phyloP scores from a whole-genome alignment of 1,284 basidiomycete genomes.

The Ganoderma meredithae region DNA sequence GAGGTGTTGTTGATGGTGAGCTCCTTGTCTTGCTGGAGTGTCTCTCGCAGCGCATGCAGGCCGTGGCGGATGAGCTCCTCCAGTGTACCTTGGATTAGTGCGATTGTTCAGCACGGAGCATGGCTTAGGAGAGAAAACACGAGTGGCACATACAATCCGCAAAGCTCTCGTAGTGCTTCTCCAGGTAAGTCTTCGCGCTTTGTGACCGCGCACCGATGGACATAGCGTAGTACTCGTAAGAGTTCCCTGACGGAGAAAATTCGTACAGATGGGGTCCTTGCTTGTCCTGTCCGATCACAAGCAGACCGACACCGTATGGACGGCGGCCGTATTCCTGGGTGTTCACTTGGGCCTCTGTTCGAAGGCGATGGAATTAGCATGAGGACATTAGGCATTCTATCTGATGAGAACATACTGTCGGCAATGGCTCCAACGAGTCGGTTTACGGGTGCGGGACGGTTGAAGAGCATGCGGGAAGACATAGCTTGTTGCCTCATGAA shows the following conservation, averaged over 20 bases:
- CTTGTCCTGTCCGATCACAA: conserved; percentile 96
- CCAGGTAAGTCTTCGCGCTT: conserved; percentile 98
- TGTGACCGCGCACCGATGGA: conserved; percentile 98
- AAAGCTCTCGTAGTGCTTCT: conserved; percentile 93
- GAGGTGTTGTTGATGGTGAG: conserved; percentile 92
- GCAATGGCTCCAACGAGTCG: conserved; percentile 94
- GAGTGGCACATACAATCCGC: conserved; percentile 68
- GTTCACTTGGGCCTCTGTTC: conserved; percentile 94
- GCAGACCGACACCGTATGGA: conserved; percentile 98
- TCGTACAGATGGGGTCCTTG: conserved; percentile 97
- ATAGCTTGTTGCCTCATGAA: conserved; percentile 99
- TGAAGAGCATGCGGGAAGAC: conserved; percentile 94
- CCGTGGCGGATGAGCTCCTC: conserved; percentile 92
- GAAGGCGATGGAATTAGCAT: no score
- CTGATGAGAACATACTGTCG: conserved; percentile 72
- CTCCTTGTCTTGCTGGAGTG: conserved; percentile 97
- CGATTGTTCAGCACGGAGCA: conserved; percentile 16
- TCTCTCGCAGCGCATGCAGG: conserved; percentile 91
- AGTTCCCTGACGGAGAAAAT: conserved; percentile 97
- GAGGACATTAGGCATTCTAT: neutral
- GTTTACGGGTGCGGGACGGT: conserved; percentile 93
- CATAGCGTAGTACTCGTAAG: conserved; percentile 99
- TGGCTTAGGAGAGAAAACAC: neutral
- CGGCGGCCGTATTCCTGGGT: conserved; percentile 98
- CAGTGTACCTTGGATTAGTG: conserved; percentile 64